Evolutionary conservation across 139 green algal species (phyloP), one percentile per base, ranked within the genome.

Genomic region (Coccomyxa sp.): DNA sequence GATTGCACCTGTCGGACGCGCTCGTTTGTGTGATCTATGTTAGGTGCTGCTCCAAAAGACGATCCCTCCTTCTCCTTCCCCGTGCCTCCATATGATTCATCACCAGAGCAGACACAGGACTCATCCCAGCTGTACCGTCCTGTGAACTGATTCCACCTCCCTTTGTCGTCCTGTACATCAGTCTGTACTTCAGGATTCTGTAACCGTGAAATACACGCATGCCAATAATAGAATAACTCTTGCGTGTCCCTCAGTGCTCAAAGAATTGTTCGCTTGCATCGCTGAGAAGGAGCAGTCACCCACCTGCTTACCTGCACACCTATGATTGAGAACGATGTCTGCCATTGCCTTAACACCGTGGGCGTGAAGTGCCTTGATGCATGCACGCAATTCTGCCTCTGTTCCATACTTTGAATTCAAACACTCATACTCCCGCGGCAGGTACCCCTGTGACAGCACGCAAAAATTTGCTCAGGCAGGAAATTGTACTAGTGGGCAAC

Each of bases 261-360:
- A 51, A 7, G 38, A 51, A 51, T 11, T 51, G 38, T 51, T 51
- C 7, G 38, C 38, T 11, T 51, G 38, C 38, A 51, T 51, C 7
- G 38, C 38, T 51, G 38, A 51, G 38, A 51, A 51, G 38, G 25
- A 76, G 67, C 67, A 1, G 9, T 76, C 25, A 51, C 38, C 38
- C 28, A 85, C 82, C 76, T 85, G 82, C 66, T 89, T 81, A 38
- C 94, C 86, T 45, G 92, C 92, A 76, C 92, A 95, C 12, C 84
- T 59, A 88, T 98, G 95, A 86, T 98, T 98, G 85, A 98, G 95
- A 28, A 98, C 95, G 67, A 98, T 95, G 85, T 99, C 95, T 13
- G 94, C 95, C 14, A 98, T 85, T 17, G 92, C 79, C n/a, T 67
- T 32, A 81, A 98, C 91, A 81, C 89, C 85, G 10, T 83, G 86